A percentile compares a stretch with the other conserved stretches of the same genome.
phyloP scores from a whole-genome alignment of 805 yeast genomes.

The Candida xyloterini region DNA sequence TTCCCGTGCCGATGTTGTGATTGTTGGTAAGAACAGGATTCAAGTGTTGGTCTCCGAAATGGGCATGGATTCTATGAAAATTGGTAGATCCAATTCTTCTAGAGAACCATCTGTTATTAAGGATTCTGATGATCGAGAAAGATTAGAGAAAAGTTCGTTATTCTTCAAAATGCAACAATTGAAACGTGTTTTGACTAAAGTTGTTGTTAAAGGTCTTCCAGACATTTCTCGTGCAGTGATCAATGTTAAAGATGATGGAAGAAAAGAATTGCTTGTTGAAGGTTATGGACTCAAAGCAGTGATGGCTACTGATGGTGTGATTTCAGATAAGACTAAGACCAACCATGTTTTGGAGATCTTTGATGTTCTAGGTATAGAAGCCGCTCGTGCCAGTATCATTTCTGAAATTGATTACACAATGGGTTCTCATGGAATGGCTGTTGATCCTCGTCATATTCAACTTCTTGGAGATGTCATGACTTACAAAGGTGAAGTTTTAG shows the following conservation, averaged over 20 bases:
- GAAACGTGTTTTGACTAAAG: constrained; percentile 78
- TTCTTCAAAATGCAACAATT: constrained; percentile 88
- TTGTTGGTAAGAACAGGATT: constrained; percentile 62
- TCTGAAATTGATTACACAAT: constrained; percentile 94
- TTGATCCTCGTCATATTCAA: constrained; percentile 99
- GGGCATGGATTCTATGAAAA: constrained; percentile 36
- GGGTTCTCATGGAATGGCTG: constrained; percentile 99
- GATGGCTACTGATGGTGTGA: constrained; percentile 96
- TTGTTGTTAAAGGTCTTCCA: constrained; percentile 90
- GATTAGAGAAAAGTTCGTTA: constrained; percentile 45
- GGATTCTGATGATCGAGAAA: constrained; percentile 38
- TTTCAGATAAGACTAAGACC: constrained; percentile 82
- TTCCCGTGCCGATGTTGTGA: constrained; percentile 63
- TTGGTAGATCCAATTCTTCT: constrained; percentile 41
- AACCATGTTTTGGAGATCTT: constrained; percentile 91
- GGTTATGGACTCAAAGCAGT: constrained; percentile 96
- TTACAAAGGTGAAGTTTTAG: constrained; percentile 95
- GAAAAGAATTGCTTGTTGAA: constrained; percentile 90
- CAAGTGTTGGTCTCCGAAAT: constrained; percentile 59
- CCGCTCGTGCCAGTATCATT: constrained; percentile 91
- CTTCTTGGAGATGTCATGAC: constrained; percentile 98
- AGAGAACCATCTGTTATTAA: constrained; percentile 27
- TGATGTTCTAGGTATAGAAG: constrained; percentile 93
- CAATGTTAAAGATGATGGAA: constrained; percentile 81
- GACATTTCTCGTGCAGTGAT: constrained; percentile 95